Conservation (phyloP, 257 asterid species). For the Catharanthus roseus region DNA sequence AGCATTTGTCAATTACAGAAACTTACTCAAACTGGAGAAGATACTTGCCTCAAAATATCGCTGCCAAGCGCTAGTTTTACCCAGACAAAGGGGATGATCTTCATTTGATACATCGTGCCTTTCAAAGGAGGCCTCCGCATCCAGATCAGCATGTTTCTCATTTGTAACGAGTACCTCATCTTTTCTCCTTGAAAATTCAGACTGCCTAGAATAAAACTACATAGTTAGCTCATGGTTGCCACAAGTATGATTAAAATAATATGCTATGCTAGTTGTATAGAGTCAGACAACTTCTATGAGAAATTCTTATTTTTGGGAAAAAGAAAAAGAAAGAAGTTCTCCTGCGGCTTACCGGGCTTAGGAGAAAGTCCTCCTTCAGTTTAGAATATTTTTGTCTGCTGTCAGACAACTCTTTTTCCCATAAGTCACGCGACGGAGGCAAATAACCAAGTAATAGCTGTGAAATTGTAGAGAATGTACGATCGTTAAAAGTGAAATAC, state of each 20-base stretch:
- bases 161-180: slow-evolving; percentile 1
- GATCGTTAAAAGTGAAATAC: neutral
- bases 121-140: slow-evolving; percentile 6
- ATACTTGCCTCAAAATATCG: slow-evolving; percentile 20
- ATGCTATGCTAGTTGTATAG: neutral
- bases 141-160: neutral
- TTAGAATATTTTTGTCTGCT: slow-evolving; percentile 15
- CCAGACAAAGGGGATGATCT: slow-evolving; percentile 24
- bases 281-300: neutral
- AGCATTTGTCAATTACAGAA: neutral
- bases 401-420: slow-evolving; percentile 25
- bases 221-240: slow-evolving; percentile 1
- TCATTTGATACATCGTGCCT: slow-evolving; percentile 13
- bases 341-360: slow-evolving; percentile 17
- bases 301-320: no score
- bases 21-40: neutral
- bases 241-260: neutral
- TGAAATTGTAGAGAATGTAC: neutral
- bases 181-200: slow-evolving; percentile 19
- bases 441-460: slow-evolving; percentile 25
- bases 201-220: slow-evolving; percentile 10
- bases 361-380: slow-evolving; percentile 19
- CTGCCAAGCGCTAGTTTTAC: slow-evolving; percentile 25
- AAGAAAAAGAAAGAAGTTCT: no score
- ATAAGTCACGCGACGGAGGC: slow-evolving; percentile 16